Conservation (phyloP, 164 flowering plant species). For the Magnolia sinica region DNA sequence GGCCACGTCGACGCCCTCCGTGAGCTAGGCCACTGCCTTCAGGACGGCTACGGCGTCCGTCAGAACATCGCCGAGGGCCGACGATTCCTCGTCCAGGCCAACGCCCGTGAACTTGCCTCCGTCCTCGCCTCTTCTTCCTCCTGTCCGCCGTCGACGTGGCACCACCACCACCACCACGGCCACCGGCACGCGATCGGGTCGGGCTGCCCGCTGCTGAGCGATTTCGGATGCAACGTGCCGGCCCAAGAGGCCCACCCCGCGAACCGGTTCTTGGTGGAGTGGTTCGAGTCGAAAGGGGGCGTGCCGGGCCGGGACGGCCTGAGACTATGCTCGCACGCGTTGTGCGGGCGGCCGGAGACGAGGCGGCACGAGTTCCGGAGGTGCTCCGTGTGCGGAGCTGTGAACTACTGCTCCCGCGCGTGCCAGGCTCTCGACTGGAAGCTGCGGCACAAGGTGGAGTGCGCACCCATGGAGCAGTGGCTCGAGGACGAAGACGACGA, state of each 20-base stretch:
- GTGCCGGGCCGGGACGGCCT: conserved; percentile 41
- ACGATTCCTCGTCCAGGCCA: conserved; percentile 61
- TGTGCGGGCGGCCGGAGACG: conserved; percentile 91
- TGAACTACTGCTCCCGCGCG: conserved; percentile 92
- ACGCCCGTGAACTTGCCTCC: conserved; percentile 54
- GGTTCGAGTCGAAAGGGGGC: conserved; percentile 46
- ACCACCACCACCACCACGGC: conserved; percentile 4
- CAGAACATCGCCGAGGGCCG: conserved; percentile 62
- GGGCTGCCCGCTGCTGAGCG: conserved; percentile 75
- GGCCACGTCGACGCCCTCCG: conserved; percentile 82
- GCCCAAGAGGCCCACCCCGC: conserved; percentile 79
- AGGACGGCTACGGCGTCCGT: conserved; percentile 81
- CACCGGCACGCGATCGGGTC: conserved; percentile 21
- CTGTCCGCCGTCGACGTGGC: conserved; percentile 28
- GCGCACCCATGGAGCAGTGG: conserved; percentile 63
- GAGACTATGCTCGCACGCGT: conserved; percentile 71
- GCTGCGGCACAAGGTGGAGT: conserved; percentile 69
- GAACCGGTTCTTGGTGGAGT: conserved; percentile 62
- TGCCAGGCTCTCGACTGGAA: conserved; percentile 99
- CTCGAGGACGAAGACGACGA: conserved; percentile 34
- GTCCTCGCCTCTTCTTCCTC: conserved; percentile 29
- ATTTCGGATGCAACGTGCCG: conserved; percentile 89
- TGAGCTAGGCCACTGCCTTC: conserved; percentile 81
- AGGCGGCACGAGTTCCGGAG: conserved; percentile 81
- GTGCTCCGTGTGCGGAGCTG: conserved; percentile 89